These are phyloP conservation scores for Aspergillus intermedius DNA, from an alignment of 2,329 filamentous ascomycete species.

Conservation along the genomic window DNA sequence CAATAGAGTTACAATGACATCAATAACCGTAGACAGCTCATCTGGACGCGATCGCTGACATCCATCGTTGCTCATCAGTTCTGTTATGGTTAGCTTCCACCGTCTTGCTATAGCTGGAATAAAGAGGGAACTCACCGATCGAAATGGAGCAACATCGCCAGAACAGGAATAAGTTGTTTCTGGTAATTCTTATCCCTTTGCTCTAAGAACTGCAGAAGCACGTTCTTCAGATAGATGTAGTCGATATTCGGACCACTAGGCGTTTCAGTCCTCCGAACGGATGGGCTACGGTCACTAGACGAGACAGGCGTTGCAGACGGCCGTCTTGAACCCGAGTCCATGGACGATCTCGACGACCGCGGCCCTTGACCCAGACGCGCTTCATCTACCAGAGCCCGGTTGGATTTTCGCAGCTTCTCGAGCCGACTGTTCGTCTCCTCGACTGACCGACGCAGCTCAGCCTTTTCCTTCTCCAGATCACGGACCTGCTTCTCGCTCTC, in stretches of 20 bases:
- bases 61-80: conserved; percentile 81
- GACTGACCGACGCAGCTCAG: conserved; percentile 65
- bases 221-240: conserved; percentile 61
- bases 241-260: conserved; percentile 42
- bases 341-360: conserved; percentile 53
- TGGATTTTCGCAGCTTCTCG: conserved; percentile 69
- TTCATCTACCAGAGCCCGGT: conserved; percentile 56
- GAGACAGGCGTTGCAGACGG: conserved; percentile 44
- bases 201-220: conserved; percentile 60
- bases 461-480: conserved; percentile 75
- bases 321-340: conserved; percentile 46
- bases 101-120: neutral
- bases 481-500: conserved; percentile 77
- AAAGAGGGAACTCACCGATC: conserved; percentile 46
- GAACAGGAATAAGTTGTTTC: conserved; percentile 59
- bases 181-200: conserved; percentile 63
- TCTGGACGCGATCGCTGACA: conserved; percentile 59
- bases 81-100: conserved; percentile 28
- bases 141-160: conserved; percentile 61
- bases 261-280: conserved; percentile 31
- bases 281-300: conserved; percentile 27
- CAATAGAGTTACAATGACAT: neutral
- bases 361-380: conserved; percentile 44
- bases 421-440: conserved; percentile 72
- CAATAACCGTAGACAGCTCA: conserved; percentile 19